phyloP scores from a whole-genome alignment of 768 basidiomycete genomes.

The Mycena sanguinolenta region DNA sequence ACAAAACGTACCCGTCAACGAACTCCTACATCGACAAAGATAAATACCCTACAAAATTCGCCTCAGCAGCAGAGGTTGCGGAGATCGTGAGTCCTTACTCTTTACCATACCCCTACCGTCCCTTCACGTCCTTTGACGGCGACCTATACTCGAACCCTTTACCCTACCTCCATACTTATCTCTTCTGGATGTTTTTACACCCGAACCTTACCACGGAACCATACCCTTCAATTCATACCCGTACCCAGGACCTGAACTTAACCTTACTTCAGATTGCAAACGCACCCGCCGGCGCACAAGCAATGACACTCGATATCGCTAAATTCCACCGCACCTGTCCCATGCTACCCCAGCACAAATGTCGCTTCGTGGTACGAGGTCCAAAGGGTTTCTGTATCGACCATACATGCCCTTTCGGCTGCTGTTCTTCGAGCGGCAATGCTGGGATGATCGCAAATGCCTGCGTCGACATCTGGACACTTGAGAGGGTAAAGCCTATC shows the following conservation, averaged over 20 bases:
- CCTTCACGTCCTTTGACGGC: not conserved
- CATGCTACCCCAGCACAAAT: not conserved
- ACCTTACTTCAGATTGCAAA: not conserved
- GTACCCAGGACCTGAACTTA: not conserved
- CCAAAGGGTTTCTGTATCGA: not conserved
- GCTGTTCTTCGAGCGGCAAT: not conserved
- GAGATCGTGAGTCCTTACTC: constrained; percentile 30
- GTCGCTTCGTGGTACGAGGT: not conserved
- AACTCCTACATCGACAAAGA: constrained; percentile 33
- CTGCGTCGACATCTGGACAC: not conserved
- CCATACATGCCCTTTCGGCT: not conserved
- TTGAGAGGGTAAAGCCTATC: not conserved
- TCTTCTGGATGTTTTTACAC: too few relatives aligned
- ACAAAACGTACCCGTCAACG: constrained; percentile 12
- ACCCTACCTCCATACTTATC: too few relatives aligned
- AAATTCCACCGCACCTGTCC: not conserved
- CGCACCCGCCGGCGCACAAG: not conserved
- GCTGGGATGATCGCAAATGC: not conserved
- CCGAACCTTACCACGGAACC: too few relatives aligned
- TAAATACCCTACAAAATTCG: constrained; percentile 37
- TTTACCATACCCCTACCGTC: too few relatives aligned
- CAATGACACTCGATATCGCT: not conserved
- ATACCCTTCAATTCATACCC: too few relatives aligned
- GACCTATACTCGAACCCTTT: too few relatives aligned
- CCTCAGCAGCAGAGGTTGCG: constrained; percentile 24